These are phyloP conservation scores for Eudorina sp. DNA, from an alignment of 139 green algal genomes.

Conservation along the genomic window DNA sequence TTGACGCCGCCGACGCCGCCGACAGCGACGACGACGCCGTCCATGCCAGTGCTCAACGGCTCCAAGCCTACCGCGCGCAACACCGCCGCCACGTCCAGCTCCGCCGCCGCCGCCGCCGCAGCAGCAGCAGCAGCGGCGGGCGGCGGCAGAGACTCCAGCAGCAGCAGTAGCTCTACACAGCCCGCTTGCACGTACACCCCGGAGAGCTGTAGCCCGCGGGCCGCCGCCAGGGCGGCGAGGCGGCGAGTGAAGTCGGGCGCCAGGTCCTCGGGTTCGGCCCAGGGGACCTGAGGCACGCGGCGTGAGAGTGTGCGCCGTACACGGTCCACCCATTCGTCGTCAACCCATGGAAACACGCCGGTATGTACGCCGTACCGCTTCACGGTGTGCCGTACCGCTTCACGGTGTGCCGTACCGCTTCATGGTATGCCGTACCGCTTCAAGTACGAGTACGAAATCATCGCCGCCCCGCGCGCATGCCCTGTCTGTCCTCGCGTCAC, in stretches of 20 bases:
- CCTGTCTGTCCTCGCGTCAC: too few relatives aligned
- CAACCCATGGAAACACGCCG: too few relatives aligned
- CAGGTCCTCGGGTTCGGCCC: conserved; percentile 6
- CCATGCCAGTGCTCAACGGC: not conserved
- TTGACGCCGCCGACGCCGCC: not conserved
- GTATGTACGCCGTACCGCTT: too few relatives aligned
- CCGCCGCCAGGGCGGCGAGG: not conserved
- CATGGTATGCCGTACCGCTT: too few relatives aligned
- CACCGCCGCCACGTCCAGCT: not conserved
- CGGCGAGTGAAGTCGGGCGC: not conserved
- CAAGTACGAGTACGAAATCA: too few relatives aligned
- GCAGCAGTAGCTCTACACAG: conserved; percentile 20
- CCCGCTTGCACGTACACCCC: not conserved
- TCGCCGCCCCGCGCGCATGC: too few relatives aligned
- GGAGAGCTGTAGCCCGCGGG: not conserved
- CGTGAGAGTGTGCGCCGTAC: too few relatives aligned
- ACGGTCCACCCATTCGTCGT: too few relatives aligned
- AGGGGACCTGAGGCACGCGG: not conserved
- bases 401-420: too few relatives aligned
- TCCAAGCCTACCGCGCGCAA: not conserved
- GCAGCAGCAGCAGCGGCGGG: not conserved
- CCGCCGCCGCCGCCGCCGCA: too few relatives aligned
- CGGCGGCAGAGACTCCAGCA: conserved; percentile 1
- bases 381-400: too few relatives aligned
- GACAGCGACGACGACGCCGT: too few relatives aligned